These are phyloP conservation scores for Saturnispora serradocipensis DNA, from an alignment of 805 yeast genomes.

Conservation along the genomic window DNA sequence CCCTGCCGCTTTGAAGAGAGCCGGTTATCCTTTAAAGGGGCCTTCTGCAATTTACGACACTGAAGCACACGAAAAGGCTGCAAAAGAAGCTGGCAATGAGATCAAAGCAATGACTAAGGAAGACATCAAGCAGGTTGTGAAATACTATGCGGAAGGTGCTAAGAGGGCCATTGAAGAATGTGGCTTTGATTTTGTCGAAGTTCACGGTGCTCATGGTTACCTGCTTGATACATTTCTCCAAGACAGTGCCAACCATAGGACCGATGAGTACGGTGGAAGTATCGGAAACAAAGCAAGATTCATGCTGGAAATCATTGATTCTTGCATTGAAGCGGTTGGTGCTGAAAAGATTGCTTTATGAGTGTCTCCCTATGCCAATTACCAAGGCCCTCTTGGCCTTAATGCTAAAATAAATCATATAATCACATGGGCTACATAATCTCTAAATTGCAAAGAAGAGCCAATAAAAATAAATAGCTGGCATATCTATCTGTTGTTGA, in stretches of 20 bases:
- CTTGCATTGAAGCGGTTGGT: constrained; percentile 43
- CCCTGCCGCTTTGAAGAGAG: constrained; percentile 30
- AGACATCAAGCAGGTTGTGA: constrained; percentile 34
- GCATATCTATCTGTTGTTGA: constrained; percentile 34
- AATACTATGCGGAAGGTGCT: constrained; percentile 38
- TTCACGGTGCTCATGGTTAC: constrained; percentile 36
- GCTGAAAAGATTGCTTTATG: constrained; percentile 39
- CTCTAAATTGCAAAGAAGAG: constrained; percentile 29
- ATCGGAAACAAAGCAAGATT: constrained; percentile 36
- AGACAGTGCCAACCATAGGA: constrained; percentile 28
- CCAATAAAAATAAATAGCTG: constrained; percentile 13
- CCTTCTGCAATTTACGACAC: constrained; percentile 33
- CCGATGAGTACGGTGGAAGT: constrained; percentile 36
- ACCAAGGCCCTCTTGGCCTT: constrained; percentile 32
- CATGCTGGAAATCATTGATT: constrained; percentile 40
- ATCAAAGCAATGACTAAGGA: constrained; percentile 35
- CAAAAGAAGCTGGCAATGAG: constrained; percentile 31
- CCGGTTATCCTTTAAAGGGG: constrained; percentile 28
- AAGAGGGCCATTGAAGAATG: constrained; percentile 27
- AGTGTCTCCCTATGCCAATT: constrained; percentile 37
- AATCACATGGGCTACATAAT: constrained; percentile 30
- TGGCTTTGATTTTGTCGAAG: constrained; percentile 34
- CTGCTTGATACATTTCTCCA: constrained; percentile 33
- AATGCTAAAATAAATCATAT: constrained; percentile 29
- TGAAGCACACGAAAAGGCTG: constrained; percentile 29